Conservation (phyloP, 495 filamentous ascomycete genomes). For the Penicillium samsonianum region DNA sequence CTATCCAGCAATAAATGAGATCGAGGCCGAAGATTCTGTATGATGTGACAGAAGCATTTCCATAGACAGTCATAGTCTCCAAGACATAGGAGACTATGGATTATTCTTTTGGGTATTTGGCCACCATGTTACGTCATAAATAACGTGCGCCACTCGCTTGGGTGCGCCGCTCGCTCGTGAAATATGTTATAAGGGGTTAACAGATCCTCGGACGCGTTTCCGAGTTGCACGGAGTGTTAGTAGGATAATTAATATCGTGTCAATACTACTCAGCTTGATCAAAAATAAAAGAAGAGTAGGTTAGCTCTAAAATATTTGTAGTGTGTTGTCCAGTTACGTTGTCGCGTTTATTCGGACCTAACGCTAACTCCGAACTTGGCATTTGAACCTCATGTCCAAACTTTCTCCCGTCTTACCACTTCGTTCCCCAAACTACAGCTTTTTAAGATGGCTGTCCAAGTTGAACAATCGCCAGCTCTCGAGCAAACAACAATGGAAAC, state of each 20-base stretch:
- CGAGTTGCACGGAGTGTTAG: neutral
- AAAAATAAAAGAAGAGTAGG: neutral
- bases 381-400: neutral
- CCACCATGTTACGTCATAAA: slow-evolving; percentile 8
- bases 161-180: too few relatives aligned
- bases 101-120: neutral
- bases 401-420: neutral
- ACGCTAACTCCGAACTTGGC: slow-evolving; percentile 1
- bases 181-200: neutral
- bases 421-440: neutral
- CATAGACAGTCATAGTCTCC: neutral
- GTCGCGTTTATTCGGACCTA: neutral
- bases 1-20: neutral
- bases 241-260: neutral
- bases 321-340: neutral
- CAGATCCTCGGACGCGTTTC: neutral
- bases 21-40: neutral
- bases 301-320: neutral
- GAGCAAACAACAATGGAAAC: too few relatives aligned
- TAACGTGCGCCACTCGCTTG: too few relatives aligned
- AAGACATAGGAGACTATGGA: neutral
- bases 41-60: neutral
- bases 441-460: neutral
- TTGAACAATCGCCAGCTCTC: neutral
- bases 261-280: neutral